phyloP scores from a whole-genome alignment of 768 basidiomycete genomes.

The Ramaria rubella region DNA sequence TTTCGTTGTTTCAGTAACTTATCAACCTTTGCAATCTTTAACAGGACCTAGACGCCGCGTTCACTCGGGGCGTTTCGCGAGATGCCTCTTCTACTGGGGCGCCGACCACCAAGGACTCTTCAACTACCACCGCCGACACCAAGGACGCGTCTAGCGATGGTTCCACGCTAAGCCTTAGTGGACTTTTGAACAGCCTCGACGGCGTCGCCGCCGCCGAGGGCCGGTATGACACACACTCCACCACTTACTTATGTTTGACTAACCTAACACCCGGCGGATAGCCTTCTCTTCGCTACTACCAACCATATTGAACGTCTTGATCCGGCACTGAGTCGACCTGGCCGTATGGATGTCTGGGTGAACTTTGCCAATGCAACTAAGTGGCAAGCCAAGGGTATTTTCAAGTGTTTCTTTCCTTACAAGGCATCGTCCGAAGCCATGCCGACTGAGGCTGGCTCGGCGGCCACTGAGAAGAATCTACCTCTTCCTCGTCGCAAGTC shows the following conservation, averaged over 20 bases:
- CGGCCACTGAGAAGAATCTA: conserved; percentile 51
- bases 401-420: conserved; percentile 90
- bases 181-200: conserved; percentile 79
- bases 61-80: conserved; percentile 81
- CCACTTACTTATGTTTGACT: conserved; percentile 3
- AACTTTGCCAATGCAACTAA: conserved; percentile 88
- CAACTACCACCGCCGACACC: conserved; percentile 29
- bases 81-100: conserved; percentile 72
- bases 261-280: conserved; percentile 21
- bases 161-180: conserved; percentile 79
- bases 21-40: background rate
- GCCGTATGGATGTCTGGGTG: conserved; percentile 90
- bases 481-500: conserved; percentile 61
- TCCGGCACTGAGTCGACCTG: conserved; percentile 80
- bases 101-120: conserved; percentile 44
- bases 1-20: background rate
- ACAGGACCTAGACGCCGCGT: conserved; percentile 76
- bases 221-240: conserved; percentile 45
- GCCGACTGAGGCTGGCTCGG: conserved; percentile 12
- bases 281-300: conserved; percentile 84
- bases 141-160: conserved; percentile 49
- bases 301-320: conserved; percentile 93
- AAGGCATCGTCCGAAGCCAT: conserved; percentile 26
- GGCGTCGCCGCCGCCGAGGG: conserved; percentile 83
- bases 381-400: conserved; percentile 90